Conservation (phyloP, 495 filamentous ascomycete species). For the Aspergillus homomorphus region DNA sequence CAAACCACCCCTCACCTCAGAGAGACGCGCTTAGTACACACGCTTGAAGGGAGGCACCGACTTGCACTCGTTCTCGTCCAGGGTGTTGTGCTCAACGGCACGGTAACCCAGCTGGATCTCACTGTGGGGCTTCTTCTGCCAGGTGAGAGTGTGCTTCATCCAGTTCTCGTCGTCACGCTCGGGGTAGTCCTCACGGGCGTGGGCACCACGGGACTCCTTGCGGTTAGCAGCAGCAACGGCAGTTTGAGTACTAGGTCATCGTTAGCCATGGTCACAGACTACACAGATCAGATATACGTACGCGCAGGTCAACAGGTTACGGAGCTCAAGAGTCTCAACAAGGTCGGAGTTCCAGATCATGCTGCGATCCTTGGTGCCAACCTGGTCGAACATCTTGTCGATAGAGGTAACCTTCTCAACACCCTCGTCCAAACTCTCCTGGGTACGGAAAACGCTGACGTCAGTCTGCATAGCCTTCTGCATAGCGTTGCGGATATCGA, state of each 20-base stretch:
- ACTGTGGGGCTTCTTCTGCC: constrained; percentile 84
- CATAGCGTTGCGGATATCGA: constrained; percentile 87
- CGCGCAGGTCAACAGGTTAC: constrained; percentile 94
- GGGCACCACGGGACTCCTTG: constrained; percentile 92
- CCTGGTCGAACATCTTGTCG: constrained; percentile 73
- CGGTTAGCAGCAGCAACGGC: constrained; percentile 79
- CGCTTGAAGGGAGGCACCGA: constrained; percentile 84
- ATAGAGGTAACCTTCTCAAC: constrained; percentile 75
- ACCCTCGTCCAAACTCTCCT: constrained; percentile 84
- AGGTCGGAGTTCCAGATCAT: constrained; percentile 99
- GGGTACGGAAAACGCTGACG: constrained; percentile 94
- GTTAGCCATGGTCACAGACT: constrained; percentile 2
- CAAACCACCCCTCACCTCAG: neutral
- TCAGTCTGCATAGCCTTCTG: constrained; percentile 98
- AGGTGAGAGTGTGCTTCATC: constrained; percentile 98
- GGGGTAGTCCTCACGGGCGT: constrained; percentile 92
- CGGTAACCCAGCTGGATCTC: constrained; percentile 76
- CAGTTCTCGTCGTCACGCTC: constrained; percentile 90
- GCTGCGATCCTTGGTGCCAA: constrained; percentile 93
- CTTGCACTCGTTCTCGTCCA: constrained; percentile 89
- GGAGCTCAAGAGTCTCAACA: constrained; percentile 89
- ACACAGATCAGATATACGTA: constrained; percentile 42
- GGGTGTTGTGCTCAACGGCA: constrained; percentile 68
- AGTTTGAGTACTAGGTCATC: constrained; percentile 65
- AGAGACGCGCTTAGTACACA: constrained; percentile 61